Evolutionary conservation across 345 rosid species (phyloP).

Genomic region (Luvunga scandens): DNA sequence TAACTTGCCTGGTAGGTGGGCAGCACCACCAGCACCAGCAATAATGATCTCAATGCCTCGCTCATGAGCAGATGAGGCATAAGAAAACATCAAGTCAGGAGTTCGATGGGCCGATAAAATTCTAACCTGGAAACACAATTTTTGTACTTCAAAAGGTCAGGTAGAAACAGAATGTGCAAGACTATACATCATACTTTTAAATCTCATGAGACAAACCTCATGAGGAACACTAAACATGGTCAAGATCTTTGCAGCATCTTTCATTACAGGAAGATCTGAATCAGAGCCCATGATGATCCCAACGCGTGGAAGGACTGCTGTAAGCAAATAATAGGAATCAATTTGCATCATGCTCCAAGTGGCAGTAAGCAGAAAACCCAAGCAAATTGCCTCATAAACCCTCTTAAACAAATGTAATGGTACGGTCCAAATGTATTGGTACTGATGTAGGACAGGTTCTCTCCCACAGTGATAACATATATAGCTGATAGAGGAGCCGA

Average conservation of each 20-base stretch:
- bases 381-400: neutral
- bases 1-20: slow-evolving; percentile 83
- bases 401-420: neutral
- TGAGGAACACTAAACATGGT: slow-evolving; percentile 61
- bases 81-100: slow-evolving; percentile 82
- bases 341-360: neutral
- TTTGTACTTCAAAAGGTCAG: neutral
- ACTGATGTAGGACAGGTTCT: neutral
- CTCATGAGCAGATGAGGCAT: slow-evolving; percentile 65
- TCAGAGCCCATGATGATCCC: slow-evolving; percentile 97
- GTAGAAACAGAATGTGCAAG: neutral
- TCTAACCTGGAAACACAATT: slow-evolving; percentile 47
- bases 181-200: neutral
- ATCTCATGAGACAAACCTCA: slow-evolving; percentile 49
- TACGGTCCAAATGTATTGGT: neutral
- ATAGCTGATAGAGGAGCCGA: neutral
- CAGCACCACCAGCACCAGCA: slow-evolving; percentile 99
- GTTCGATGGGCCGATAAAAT: slow-evolving; percentile 80
- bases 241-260: slow-evolving; percentile 78
- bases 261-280: slow-evolving; percentile 95
- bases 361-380: neutral
- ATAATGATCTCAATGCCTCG: slow-evolving; percentile 80
- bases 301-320: slow-evolving; percentile 64
- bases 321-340: slow-evolving; percentile 17
- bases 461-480: neutral